phyloP scores from a whole-genome alignment of 2,329 filamentous ascomycete genomes.

The Botrytis fragariae region DNA sequence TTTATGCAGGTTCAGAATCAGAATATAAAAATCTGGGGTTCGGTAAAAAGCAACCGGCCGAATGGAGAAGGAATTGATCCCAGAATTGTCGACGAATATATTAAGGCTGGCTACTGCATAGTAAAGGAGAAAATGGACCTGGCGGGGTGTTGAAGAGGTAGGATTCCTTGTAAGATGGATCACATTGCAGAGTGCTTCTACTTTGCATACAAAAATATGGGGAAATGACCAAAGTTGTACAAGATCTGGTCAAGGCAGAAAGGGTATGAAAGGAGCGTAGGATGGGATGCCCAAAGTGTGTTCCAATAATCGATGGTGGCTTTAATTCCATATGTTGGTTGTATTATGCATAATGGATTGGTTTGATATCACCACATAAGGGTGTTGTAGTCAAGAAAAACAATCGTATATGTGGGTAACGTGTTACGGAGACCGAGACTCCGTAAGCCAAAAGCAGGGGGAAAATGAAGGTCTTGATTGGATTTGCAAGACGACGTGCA shows the following conservation, averaged over 20 bases:
- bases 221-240: conserved; percentile 14
- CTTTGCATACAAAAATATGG: conserved; percentile 17
- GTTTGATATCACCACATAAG: conserved; percentile 1
- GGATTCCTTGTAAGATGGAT: conserved; percentile 8
- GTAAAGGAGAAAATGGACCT: neutral
- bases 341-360: neutral
- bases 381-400: neutral
- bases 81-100: neutral
- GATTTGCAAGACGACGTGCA: conserved; percentile 18
- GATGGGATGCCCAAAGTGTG: neutral
- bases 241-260: neutral
- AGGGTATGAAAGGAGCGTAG: neutral
- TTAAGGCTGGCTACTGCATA: neutral
- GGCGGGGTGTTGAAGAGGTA: neutral
- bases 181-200: conserved; percentile 14
- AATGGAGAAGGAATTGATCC: conserved; percentile 13
- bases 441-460: conserved; percentile 1
- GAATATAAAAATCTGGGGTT: conserved; percentile 34
- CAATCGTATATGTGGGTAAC: conserved; percentile 2
- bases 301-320: neutral
- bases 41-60: conserved; percentile 31
- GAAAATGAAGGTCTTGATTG: conserved; percentile 4
- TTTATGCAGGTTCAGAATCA: conserved; percentile 34
- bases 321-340: conserved; percentile 2
- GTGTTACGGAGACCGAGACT: conserved; percentile 14